phyloP scores from a whole-genome alignment of 2,329 filamentous ascomycete species.

The Drechslerella coelobrocha region DNA sequence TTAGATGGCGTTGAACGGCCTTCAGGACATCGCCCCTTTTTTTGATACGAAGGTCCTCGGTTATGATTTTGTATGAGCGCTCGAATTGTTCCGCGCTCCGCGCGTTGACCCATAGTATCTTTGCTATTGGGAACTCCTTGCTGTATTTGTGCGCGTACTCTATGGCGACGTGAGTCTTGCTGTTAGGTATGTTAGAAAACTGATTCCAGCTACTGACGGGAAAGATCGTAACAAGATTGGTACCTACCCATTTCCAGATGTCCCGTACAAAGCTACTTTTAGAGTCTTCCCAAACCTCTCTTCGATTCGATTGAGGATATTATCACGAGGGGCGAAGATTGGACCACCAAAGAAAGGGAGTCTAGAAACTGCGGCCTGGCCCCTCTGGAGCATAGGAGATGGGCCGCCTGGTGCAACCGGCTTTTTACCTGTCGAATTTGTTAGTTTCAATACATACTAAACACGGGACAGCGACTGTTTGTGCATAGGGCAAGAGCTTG shows the following conservation, averaged over 20 bases:
- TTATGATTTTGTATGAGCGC: constrained; percentile 8
- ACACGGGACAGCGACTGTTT: background rate
- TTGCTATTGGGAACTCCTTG: constrained; percentile 9
- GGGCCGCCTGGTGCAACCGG: background rate
- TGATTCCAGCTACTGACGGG: no score
- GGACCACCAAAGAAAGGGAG: constrained; percentile 5
- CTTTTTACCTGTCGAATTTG: background rate
- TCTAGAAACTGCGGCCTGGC: background rate
- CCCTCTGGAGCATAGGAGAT: background rate
- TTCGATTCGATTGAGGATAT: constrained; percentile 9
- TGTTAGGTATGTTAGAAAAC: background rate
- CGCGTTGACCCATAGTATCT: constrained; percentile 11
- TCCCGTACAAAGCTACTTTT: constrained; percentile 10
- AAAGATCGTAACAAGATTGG: no score
- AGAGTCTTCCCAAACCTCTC: constrained; percentile 8
- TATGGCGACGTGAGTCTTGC: constrained; percentile 10
- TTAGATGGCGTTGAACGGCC: constrained; percentile 5
- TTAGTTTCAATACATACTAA: background rate
- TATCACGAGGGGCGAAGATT: constrained; percentile 9
- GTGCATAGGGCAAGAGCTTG: background rate
- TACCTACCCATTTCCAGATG: constrained; percentile 1
- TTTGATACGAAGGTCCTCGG: constrained; percentile 9
- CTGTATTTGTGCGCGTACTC: constrained; percentile 17
- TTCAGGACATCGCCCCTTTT: constrained; percentile 7
- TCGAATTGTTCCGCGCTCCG: constrained; percentile 6